Conservation (phyloP, 306 rosid genomes). For the Dalbergia cultrata region DNA sequence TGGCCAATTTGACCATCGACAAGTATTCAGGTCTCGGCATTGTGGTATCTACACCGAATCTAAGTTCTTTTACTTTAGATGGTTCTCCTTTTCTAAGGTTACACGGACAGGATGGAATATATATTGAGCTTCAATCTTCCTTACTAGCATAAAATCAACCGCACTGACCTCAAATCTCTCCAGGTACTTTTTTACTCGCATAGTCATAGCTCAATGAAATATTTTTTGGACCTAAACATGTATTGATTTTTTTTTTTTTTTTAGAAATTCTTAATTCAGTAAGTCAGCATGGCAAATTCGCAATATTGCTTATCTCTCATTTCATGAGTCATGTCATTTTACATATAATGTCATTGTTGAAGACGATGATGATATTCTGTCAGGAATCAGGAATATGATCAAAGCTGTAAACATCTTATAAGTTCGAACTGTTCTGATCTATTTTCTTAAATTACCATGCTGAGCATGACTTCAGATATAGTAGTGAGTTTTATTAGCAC, state of each 20-base stretch:
- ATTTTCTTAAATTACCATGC: background rate
- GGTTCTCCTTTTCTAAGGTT: slow-evolving; percentile 9
- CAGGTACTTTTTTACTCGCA: slow-evolving; percentile 19
- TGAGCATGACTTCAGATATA: background rate
- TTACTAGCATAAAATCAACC: background rate
- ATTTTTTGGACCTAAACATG: background rate
- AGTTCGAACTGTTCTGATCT: background rate
- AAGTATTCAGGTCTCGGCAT: background rate
- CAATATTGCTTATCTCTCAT: background rate
- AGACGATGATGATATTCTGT: background rate
- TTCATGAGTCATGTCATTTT: background rate
- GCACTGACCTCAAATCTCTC: background rate
- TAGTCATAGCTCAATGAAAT: background rate
- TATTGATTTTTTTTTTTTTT: background rate
- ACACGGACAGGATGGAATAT: background rate
- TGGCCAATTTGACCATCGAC: slow-evolving; percentile 13
- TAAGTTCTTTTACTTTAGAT: slow-evolving; percentile 20
- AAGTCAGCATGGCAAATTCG: background rate
- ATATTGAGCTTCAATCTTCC: slow-evolving; percentile 33
- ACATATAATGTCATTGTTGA: slow-evolving; percentile 1
- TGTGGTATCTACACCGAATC: slow-evolving; percentile 27
- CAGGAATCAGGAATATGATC: background rate
- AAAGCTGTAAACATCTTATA: background rate
- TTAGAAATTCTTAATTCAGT: background rate
- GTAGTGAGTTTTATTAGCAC: background rate